Evolutionary conservation across 2,329 filamentous ascomycete genomes (phyloP), one percentile per base, ranked within the genome.

Genomic region (Penicillium sp.): DNA sequence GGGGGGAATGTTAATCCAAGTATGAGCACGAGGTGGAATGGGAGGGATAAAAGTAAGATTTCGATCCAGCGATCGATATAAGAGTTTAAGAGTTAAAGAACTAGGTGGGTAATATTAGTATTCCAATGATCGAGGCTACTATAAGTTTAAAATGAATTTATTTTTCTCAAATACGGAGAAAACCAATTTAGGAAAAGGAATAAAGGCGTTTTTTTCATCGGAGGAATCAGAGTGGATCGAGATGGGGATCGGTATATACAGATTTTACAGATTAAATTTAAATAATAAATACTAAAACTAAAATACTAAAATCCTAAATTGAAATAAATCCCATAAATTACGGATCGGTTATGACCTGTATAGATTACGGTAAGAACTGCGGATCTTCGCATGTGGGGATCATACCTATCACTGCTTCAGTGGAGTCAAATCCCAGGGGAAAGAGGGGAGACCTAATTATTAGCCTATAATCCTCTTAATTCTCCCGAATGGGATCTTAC

Each of bases 351-450:
- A 47, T 53, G 50, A 53, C 62, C 45, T 44, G 27, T 56, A 58
- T 55, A 65, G 61, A 60, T 65, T 65, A 65, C 63, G 39, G 42
- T 60, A 60, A 62, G 58, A 64, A 65, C 62, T 63, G 61, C 60
- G 63, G 63, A 64, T 65, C 62, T 57, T 60, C 57, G 57, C 47
- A 55, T 46, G 54, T 55, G 58, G 55, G 57, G 43, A 55, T 62
- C 52, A 58, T 60, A 62, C 60, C 54, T 62, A 58, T 62, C 58
- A 63, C 54, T 63, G 39, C 50, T 45, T 9, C 11, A 42, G 53
- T 53, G 53, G 58, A 57, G 49, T 26, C 46, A n/a, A 37, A n/a
- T 37, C 37, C 39, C 39, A 29, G 46, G 35, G 49, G 25, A 14
- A 21, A 31, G 54, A 16, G 25, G 14, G 37, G 13, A n/a, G 16